phyloP scores from a whole-genome alignment of 2,329 filamentous ascomycete species.

The Trichoderma harzianum region DNA sequence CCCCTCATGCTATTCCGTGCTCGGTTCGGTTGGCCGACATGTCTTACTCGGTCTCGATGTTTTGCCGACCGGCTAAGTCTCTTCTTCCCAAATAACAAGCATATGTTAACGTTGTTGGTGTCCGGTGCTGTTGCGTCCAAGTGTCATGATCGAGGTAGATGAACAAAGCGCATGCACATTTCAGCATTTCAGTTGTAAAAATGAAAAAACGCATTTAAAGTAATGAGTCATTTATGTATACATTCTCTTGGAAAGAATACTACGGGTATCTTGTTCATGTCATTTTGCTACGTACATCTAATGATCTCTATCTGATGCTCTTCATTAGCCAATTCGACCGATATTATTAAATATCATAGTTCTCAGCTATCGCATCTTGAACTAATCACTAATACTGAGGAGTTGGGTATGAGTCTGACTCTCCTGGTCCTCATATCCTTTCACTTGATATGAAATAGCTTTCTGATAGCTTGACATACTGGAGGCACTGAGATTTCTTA shows the following conservation, averaged over 20 bases:
- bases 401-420: too few relatives aligned
- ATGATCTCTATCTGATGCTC: background rate
- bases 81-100: background rate
- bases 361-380: too few relatives aligned
- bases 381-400: too few relatives aligned
- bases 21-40: background rate
- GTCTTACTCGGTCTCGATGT: background rate
- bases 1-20: background rate
- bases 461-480: too few relatives aligned
- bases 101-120: background rate
- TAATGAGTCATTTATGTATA: accelerated
- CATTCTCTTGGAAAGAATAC: accelerated
- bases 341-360: too few relatives aligned
- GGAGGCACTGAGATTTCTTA: background rate
- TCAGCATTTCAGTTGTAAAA: background rate
- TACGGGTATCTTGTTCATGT: background rate
- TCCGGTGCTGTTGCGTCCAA: background rate
- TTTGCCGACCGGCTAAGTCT: background rate
- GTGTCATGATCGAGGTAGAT: background rate
- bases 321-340: background rate
- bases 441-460: too few relatives aligned
- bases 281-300: background rate
- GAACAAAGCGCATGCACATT: background rate
- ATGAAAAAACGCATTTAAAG: accelerated
- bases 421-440: too few relatives aligned